These are phyloP conservation scores for Boeremia lycopersici DNA, from an alignment of 2,329 filamentous ascomycete genomes.

Conservation along the genomic window DNA sequence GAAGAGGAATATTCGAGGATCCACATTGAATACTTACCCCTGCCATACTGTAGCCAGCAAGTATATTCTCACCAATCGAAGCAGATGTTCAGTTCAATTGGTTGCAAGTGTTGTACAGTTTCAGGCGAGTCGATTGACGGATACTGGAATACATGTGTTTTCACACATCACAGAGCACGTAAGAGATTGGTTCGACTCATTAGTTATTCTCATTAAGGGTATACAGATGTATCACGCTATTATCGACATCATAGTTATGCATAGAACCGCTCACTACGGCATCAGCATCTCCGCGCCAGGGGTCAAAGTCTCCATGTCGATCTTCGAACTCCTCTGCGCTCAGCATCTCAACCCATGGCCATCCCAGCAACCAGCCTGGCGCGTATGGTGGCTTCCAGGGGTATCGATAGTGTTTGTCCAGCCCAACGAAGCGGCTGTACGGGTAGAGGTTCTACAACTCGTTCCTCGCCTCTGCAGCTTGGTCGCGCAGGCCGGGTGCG, in stretches of 20 bases:
- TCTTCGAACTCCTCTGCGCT: background rate
- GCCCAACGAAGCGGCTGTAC: constrained; percentile 1
- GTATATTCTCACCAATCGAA: too few relatives aligned
- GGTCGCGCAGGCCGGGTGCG: constrained; percentile 44
- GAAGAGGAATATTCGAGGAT: too few relatives aligned
- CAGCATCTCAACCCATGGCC: constrained; percentile 23
- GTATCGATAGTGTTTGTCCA: constrained; percentile 30
- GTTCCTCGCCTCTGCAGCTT: constrained; percentile 43
- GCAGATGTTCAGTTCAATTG: too few relatives aligned
- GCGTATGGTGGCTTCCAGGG: constrained; percentile 46
- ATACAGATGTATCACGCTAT: constrained; percentile 3
- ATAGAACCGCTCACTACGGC: background rate
- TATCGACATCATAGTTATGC: background rate
- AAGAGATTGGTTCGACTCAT: background rate
- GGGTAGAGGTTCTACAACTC: constrained; percentile 38
- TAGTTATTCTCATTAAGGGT: background rate
- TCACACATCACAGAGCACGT: background rate
- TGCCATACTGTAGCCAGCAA: too few relatives aligned
- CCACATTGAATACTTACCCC: too few relatives aligned
- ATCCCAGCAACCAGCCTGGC: constrained; percentile 39
- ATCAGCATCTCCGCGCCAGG: background rate
- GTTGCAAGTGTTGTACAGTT: too few relatives aligned
- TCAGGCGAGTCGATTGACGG: too few relatives aligned
- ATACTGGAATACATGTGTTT: background rate
- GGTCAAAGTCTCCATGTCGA: background rate